Evolutionary conservation across 768 basidiomycete species (phyloP).

Genomic region (Lyophyllum decastes): DNA sequence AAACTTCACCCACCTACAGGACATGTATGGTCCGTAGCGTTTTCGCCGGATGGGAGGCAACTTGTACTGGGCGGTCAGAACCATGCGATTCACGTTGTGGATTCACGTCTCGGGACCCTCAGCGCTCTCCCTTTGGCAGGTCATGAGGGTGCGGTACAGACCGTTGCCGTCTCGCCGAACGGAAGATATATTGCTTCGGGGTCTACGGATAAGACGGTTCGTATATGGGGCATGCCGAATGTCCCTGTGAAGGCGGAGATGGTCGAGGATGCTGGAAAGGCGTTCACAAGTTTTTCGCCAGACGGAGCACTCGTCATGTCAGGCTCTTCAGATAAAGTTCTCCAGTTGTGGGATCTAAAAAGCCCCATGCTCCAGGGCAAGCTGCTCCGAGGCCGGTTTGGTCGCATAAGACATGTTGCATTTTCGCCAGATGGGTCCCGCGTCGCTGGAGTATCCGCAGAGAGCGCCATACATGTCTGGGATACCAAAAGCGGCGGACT

Average conservation of each 20-base stretch:
- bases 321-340: too few relatives aligned
- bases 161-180: constrained; percentile 22
- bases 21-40: background rate
- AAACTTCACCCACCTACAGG: background rate
- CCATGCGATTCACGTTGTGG: background rate
- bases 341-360: background rate
- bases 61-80: constrained; percentile 2
- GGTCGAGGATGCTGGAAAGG: background rate
- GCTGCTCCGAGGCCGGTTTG: background rate
- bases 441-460: background rate
- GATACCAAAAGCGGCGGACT: background rate
- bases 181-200: constrained; percentile 23
- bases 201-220: constrained; percentile 23
- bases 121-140: constrained; percentile 1
- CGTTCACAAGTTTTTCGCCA: background rate
- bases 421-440: constrained; percentile 6
- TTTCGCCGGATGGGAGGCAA: background rate
- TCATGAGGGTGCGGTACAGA: constrained; percentile 11
- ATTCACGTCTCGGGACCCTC: background rate
- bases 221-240: constrained; percentile 23
- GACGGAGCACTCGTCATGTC: background rate
- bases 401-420: background rate
- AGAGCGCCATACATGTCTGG: constrained; percentile 6
- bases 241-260: background rate
- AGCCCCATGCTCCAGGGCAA: background rate